Evolutionary conservation across 2,329 filamentous ascomycete species (phyloP).

Genomic region (Pseudogymnoascus sp.): DNA sequence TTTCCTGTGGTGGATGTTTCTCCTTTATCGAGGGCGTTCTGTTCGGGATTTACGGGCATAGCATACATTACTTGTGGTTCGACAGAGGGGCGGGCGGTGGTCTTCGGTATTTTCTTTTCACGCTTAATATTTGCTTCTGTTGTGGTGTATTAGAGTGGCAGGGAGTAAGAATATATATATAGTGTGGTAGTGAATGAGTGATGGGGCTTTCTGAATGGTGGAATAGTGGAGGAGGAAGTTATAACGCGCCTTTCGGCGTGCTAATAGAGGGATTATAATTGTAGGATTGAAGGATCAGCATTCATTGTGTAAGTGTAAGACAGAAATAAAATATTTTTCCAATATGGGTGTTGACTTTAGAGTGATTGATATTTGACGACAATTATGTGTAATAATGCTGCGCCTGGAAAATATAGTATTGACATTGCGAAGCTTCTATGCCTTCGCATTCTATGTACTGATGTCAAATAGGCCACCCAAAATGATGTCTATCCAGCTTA

Average conservation of each 20-base stretch:
- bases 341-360: background rate
- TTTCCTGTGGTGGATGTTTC: background rate
- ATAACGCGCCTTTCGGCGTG: background rate
- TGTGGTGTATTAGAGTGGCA: background rate
- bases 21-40: slow-evolving; percentile 1
- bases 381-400: background rate
- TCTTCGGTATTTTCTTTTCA: background rate
- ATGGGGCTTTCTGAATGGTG: background rate
- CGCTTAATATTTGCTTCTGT: background rate
- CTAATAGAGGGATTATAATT: slow-evolving; percentile 5
- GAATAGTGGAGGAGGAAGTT: background rate
- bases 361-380: background rate
- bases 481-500: background rate
- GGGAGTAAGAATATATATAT: background rate
- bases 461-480: background rate
- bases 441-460: background rate
- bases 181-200: background rate
- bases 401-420: background rate
- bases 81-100: background rate
- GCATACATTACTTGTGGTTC: slow-evolving; percentile 1
- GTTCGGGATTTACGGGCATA: slow-evolving; percentile 1
- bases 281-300: background rate
- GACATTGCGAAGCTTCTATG: background rate
- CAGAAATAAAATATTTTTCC: background rate
- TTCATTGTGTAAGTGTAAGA: slow-evolving; percentile 4